Evolutionary conservation across 2,329 filamentous ascomycete species (phyloP).

Genomic region (Cordyceps pruinosa): DNA sequence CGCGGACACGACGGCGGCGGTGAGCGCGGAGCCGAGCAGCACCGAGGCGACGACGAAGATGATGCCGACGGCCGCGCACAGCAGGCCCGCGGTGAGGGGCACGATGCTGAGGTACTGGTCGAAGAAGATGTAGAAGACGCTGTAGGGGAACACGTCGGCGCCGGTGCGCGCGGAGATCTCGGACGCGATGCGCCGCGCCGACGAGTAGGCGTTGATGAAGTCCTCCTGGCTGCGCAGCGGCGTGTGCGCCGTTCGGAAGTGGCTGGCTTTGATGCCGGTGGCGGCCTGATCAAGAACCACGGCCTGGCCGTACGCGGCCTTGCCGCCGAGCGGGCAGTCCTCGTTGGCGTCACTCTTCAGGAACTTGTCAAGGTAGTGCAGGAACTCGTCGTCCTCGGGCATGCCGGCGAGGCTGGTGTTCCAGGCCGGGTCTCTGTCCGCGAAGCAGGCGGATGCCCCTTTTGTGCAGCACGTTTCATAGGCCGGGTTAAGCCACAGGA

Average conservation of each 20-base stretch:
- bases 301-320: slow-evolving; percentile 79
- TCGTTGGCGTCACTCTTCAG: slow-evolving; percentile 71
- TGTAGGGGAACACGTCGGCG: slow-evolving; percentile 89
- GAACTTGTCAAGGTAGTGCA: slow-evolving; percentile 80
- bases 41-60: slow-evolving; percentile 75
- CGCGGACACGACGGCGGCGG: slow-evolving; percentile 72
- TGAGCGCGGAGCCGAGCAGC: slow-evolving; percentile 76
- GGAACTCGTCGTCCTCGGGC: slow-evolving; percentile 88
- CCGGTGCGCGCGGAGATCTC: slow-evolving; percentile 66
- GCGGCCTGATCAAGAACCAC: slow-evolving; percentile 67
- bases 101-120: slow-evolving; percentile 91
- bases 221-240: slow-evolving; percentile 82
- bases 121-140: slow-evolving; percentile 98
- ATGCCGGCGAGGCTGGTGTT: slow-evolving; percentile 85
- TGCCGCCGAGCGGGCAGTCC: slow-evolving; percentile 80
- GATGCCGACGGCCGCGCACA: slow-evolving; percentile 76
- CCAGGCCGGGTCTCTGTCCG: slow-evolving; percentile 70
- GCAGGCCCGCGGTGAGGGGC: slow-evolving; percentile 66
- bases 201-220: slow-evolving; percentile 85
- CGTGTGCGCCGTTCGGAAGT: slow-evolving; percentile 88
- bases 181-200: slow-evolving; percentile 79
- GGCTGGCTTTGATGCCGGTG: slow-evolving; percentile 67
- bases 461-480: slow-evolving; percentile 66
- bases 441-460: slow-evolving; percentile 68
- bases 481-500: slow-evolving; percentile 91